Conservation (phyloP, 129 eudicot genomes). For the Centaurea solstitialis region DNA sequence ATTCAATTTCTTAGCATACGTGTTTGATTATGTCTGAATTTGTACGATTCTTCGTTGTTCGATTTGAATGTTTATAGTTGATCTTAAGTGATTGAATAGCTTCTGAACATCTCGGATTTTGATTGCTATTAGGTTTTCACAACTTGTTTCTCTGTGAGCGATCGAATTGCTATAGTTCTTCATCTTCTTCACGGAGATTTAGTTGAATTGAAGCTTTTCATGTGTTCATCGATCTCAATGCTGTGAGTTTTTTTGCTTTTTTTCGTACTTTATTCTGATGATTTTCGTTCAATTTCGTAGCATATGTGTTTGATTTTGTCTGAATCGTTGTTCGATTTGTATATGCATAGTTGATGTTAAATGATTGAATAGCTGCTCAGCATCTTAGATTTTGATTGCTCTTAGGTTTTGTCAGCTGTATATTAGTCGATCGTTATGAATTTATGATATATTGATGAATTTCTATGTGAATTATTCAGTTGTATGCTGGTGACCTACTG, state of each 20-base stretch:
- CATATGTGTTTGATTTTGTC: too few relatives aligned
- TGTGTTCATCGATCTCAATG: slow-evolving; percentile 21
- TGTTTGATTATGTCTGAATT: neutral
- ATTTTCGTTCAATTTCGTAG: too few relatives aligned
- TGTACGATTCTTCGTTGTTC: neutral
- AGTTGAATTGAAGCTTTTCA: slow-evolving; percentile 4
- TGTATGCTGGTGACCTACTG: neutral
- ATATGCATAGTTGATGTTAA: neutral
- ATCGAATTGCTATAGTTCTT: too few relatives aligned
- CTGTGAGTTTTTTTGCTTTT: slow-evolving; percentile 24
- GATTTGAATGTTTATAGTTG: neutral
- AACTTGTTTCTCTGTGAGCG: slow-evolving; percentile 9
- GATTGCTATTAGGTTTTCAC: slow-evolving; percentile 15
- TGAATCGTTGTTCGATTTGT: neutral
- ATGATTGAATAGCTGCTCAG: neutral
- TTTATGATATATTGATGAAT: neutral
- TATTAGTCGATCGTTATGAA: too few relatives aligned
- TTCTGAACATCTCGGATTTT: neutral
- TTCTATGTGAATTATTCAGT: neutral
- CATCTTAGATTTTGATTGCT: neutral
- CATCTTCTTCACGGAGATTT: slow-evolving; percentile 8
- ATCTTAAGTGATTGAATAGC: neutral
- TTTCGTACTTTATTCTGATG: neutral
- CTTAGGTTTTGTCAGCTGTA: neutral
- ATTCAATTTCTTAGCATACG: neutral